Conservation (phyloP, 2,329 filamentous ascomycete genomes). For the Talaromyces sp. region DNA sequence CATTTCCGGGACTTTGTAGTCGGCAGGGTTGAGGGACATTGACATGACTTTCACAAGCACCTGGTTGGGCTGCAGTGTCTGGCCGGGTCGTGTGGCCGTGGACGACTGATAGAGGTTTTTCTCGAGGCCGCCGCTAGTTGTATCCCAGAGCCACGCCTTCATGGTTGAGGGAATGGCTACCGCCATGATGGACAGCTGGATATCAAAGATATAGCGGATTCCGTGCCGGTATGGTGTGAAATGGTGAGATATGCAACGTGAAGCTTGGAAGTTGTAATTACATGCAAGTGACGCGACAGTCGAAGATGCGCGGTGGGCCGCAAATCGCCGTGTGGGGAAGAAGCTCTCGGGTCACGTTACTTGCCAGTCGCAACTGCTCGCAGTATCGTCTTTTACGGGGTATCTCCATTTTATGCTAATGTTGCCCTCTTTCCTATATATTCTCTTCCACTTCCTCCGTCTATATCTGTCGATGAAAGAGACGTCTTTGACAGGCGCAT, state of each 20-base stretch:
- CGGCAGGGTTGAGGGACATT: constrained; percentile 56
- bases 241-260: not conserved
- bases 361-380: not conserved
- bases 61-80: constrained; percentile 35
- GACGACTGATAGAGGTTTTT: constrained; percentile 48
- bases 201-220: not conserved
- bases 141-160: constrained; percentile 55
- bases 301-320: too few species aligned
- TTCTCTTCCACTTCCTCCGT: too few species aligned
- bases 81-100: constrained; percentile 36
- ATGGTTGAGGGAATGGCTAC: constrained; percentile 37
- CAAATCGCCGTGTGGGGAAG: too few species aligned
- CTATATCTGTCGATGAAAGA: too few species aligned
- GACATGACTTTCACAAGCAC: constrained; percentile 53
- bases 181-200: not conserved
- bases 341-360: not conserved
- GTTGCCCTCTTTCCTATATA: too few species aligned
- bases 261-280: too few species aligned
- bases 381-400: too few species aligned
- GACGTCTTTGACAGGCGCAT: too few species aligned
- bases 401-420: too few species aligned
- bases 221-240: not conserved
- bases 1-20: constrained; percentile 58
- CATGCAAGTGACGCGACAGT: too few species aligned
- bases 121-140: constrained; percentile 44